Base-by-base conservation (phyloP, 345 rosid genomes). In the Bruguiera sexangula region DNA sequence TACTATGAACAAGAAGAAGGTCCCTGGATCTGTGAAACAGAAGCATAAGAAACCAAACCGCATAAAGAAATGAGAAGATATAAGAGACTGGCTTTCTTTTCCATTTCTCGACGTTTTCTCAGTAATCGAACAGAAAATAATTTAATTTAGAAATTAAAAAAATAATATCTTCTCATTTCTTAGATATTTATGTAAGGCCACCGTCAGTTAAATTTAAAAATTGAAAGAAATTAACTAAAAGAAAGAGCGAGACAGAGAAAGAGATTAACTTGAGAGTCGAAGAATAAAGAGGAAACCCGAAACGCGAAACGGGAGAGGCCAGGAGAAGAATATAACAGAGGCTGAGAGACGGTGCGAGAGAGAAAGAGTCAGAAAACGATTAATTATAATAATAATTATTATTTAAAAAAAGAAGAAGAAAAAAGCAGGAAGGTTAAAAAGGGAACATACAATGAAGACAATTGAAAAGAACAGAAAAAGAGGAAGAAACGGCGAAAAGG, bases 401-500 rank as follows among this genome's bases (percentile, higher is more conserved):
- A 22, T 39, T 24, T 11, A n/a, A 36, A 22, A 37, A 16, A 36
- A n/a, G n/a, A 6, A 6, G 6, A 16, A 24, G 24, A 5, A 22
- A 18, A 56, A 16, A 58, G 50, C 50, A 43, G 50, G 18, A 43
- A 15, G 50, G 13, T 10, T 1, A 32, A 39, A 39, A 39, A 11
- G 46, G 46, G 46, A 10, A 10, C 15, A 39, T 13, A 15, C 50
- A 3, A 0, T 43, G 16, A 50, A 52, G 27, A 62, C 20, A 52
- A 46, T n/a, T 15, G 10, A 60, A 60, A 30, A 51, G 51, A 62
- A 34, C 36, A 51, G 63, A 62, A 50, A 36, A 69, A 46, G 65
- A 19, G 58, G 65, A 70, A 61, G 67, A 50, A 32, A 65, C 67
- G 67, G 61, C 61, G 73, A 36, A 69, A 61, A 69, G 60, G 60